These are phyloP conservation scores for Ophiosphaerella herpotricha DNA, from an alignment of 2,329 filamentous ascomycete species.

Conservation along the genomic window DNA sequence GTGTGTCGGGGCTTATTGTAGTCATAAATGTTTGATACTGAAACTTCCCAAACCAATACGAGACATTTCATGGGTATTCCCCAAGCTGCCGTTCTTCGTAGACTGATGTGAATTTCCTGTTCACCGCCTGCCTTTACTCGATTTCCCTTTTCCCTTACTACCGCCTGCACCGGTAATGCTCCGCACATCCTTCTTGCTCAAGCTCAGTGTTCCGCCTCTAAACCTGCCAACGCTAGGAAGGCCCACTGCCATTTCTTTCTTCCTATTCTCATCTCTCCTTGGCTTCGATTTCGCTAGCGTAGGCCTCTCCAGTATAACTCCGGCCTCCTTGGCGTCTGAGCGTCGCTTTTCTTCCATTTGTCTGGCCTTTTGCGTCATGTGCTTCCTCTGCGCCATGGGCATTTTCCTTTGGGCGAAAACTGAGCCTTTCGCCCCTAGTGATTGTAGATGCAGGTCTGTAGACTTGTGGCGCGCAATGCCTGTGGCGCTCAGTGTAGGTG, in stretches of 20 bases:
- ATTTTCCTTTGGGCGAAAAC: slow-evolving; percentile 81
- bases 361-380: slow-evolving; percentile 72
- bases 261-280: slow-evolving; percentile 54
- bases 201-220: slow-evolving; percentile 74
- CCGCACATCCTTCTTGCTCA: slow-evolving; percentile 77
- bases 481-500: slow-evolving; percentile 50
- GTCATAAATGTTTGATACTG: too few species aligned
- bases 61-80: background rate
- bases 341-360: slow-evolving; percentile 72
- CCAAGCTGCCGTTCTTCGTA: background rate
- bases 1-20: too few species aligned
- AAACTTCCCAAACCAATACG: background rate
- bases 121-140: slow-evolving; percentile 17
- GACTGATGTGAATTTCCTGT: background rate
- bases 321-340: slow-evolving; percentile 83
- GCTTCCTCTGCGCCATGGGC: slow-evolving; percentile 84
- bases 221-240: slow-evolving; percentile 81
- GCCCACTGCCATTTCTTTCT: slow-evolving; percentile 68
- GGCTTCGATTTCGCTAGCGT: slow-evolving; percentile 41
- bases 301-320: slow-evolving; percentile 76
- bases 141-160: slow-evolving; percentile 26
- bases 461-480: slow-evolving; percentile 81
- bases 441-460: slow-evolving; percentile 79
- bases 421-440: slow-evolving; percentile 76
- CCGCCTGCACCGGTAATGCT: slow-evolving; percentile 64